phyloP scores from a whole-genome alignment of 768 basidiomycete species.

The Omphalotus guepiniiformis region DNA sequence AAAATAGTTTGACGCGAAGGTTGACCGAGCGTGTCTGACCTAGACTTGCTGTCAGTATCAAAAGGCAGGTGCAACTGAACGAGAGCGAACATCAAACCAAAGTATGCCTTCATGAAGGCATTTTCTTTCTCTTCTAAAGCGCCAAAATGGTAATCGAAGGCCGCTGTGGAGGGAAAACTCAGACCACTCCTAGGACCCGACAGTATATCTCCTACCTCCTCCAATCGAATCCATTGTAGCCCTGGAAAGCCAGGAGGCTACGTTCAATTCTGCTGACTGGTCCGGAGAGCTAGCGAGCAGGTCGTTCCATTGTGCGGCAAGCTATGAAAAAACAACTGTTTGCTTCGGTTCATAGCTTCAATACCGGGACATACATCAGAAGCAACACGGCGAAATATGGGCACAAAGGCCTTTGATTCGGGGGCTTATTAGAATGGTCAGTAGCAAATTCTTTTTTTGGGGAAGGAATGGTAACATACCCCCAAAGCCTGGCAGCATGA shows the following conservation, averaged over 20 bases:
- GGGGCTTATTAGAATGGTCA: conserved; percentile 32
- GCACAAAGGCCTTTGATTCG: conserved; percentile 47
- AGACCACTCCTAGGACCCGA: not conserved
- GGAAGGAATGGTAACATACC: too few species aligned
- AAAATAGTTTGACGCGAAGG: conserved; percentile 44
- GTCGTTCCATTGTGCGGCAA: conserved; percentile 49
- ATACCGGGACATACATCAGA: conserved; percentile 31
- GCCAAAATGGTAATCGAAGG: conserved; percentile 55
- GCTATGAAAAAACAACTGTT: conserved; percentile 26
- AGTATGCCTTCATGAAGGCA: conserved; percentile 51
- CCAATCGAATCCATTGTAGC: conserved; percentile 49
- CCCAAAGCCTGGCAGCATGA: conserved; percentile 55
- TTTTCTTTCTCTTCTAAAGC: conserved; percentile 45
- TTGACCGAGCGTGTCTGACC: conserved; percentile 46
- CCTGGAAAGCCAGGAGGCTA: conserved; percentile 47
- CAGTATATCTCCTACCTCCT: conserved; percentile 34
- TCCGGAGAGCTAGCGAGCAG: conserved; percentile 38
- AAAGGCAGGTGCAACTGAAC: conserved; percentile 5
- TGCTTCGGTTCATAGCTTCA: not conserved
- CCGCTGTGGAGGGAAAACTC: conserved; percentile 26
- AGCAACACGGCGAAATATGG: conserved; percentile 41
- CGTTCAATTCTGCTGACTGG: conserved; percentile 39
- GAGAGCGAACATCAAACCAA: conserved; percentile 39
- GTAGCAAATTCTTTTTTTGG: too few species aligned
- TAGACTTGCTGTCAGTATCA: conserved; percentile 19